Evolutionary conservation across 345 rosid genomes (phyloP), one percentile per base, ranked within the genome.

Genomic region (Luvunga scandens): DNA sequence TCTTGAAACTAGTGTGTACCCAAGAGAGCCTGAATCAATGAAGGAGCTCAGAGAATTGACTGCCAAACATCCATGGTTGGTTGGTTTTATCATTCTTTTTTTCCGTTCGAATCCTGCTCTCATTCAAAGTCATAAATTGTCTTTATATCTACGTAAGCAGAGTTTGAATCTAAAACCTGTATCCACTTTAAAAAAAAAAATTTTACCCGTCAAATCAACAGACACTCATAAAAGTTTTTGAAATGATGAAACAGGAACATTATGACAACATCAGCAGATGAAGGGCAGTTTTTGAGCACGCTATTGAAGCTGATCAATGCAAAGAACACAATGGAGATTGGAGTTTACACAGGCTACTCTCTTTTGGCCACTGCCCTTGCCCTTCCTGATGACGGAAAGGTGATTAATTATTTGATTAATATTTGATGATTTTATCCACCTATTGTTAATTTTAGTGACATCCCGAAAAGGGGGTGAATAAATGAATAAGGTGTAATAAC

Each of bases 261-360:
- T 63, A 94, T 97, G 99, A 91, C 98, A 0, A 94, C 99, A 76
- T 94, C 98, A 16, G 98, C 98, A 1, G 99, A 97, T 71, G 98
- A 93, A 87, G 99, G 98, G 36, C 99, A 97, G 82, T 94, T 97
- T 79, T 75, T 97, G 85, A 91, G 81, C 93, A 91, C 93, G 98
- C 85, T 97, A 31, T 85, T 97, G 64, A 97, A 97, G 84, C 90
- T 97, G n/a, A 85, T 93, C 83, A 94, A 97, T 83, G 99, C 98
- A 64, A 94, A 97, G 89, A 94, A 94, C 92, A 97, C 98, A 42
- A 97, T 97, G 98, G 99, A 97, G 87, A 94, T 97, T 27, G 99
- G 99, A 22, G 98, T 97, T 60, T 97, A 90, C 92, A 97, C 99
- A 30, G 99, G 99, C 39, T 94, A 94, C 86, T 97, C 99, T 80